A percentile compares a stretch with the other conserved stretches of the same genome.
Evolutionary conservation across 129 eudicot species (phyloP).

Genomic region (Chrysanthemum makinoi): DNA sequence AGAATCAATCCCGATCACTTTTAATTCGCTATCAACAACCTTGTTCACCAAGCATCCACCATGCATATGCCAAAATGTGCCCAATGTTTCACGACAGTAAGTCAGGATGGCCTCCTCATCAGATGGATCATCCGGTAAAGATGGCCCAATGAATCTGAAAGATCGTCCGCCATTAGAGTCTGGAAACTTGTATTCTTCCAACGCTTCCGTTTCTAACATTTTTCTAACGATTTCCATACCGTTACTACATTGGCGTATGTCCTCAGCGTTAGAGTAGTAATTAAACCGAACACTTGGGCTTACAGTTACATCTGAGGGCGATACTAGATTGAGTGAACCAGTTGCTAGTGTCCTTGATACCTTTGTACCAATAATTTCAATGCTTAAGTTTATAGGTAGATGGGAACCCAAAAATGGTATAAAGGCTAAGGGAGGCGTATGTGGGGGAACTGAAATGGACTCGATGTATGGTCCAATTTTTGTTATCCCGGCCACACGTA

Average conservation of each 20-base stretch:
- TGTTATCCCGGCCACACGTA: constrained; percentile 25
- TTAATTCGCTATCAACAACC: constrained; percentile 25
- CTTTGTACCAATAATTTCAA: not conserved
- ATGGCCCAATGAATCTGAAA: not conserved
- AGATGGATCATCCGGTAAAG: constrained; percentile 3
- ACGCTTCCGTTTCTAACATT: not conserved
- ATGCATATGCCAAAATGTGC: constrained; percentile 18
- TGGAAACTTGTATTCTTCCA: constrained; percentile 8
- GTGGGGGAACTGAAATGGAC: not conserved
- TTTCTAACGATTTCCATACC: not conserved
- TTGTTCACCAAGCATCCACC: constrained; percentile 29
- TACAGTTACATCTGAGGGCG: not conserved
- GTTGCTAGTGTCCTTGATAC: not conserved
- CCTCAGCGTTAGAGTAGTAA: not conserved
- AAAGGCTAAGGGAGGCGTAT: not conserved
- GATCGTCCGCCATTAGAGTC: not conserved
- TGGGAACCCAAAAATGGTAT: constrained; percentile 6
- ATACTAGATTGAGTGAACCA: not conserved
- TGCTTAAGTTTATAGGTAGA: constrained; percentile 13
- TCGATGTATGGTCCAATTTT: constrained; percentile 10
- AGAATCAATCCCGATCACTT: constrained; percentile 19
- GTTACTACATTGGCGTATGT: not conserved
- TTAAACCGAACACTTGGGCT: constrained; percentile 14
- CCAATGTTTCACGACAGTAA: not conserved
- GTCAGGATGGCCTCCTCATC: not conserved